phyloP scores from a whole-genome alignment of 73 alveolate genomes.

The Paramecium pentaurelia region DNA sequence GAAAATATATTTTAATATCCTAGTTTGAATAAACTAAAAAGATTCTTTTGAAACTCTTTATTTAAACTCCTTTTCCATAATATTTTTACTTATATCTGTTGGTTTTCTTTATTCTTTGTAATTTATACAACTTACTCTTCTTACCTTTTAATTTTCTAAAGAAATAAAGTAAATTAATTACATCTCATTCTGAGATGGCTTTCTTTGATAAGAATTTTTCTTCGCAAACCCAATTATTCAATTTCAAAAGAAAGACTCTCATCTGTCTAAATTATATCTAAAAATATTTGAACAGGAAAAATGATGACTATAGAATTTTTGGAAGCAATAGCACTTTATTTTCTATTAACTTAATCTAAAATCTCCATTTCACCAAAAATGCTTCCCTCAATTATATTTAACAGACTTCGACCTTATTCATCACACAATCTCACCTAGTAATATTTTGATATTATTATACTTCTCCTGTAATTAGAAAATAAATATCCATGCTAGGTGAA shows the following conservation, averaged over 20 bases:
- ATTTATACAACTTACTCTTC: neutral
- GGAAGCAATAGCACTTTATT: neutral
- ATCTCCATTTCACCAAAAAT: constrained; percentile 37
- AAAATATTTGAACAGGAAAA: neutral
- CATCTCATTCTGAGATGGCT: constrained; percentile 1
- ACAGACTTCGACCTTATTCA: neutral
- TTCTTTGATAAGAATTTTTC: neutral
- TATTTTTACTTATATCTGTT: neutral
- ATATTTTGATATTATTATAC: neutral
- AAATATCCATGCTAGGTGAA: neutral
- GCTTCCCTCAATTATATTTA: neutral
- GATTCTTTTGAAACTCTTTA: neutral
- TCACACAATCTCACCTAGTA: constrained; percentile 8
- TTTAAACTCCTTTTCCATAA: neutral
- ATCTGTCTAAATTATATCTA: neutral
- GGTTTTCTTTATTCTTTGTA: neutral
- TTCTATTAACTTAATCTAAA: neutral
- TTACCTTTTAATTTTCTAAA: neutral
- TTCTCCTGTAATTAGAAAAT: constrained; percentile 28
- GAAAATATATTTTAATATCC: neutral
- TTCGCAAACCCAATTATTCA: constrained; percentile 12
- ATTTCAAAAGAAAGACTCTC: neutral
- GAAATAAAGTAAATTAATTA: neutral
- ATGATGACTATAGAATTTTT: neutral
- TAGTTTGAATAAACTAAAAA: neutral